phyloP scores from a whole-genome alignment of 768 basidiomycete species.

The Xerocomus brunneocitrinus region DNA sequence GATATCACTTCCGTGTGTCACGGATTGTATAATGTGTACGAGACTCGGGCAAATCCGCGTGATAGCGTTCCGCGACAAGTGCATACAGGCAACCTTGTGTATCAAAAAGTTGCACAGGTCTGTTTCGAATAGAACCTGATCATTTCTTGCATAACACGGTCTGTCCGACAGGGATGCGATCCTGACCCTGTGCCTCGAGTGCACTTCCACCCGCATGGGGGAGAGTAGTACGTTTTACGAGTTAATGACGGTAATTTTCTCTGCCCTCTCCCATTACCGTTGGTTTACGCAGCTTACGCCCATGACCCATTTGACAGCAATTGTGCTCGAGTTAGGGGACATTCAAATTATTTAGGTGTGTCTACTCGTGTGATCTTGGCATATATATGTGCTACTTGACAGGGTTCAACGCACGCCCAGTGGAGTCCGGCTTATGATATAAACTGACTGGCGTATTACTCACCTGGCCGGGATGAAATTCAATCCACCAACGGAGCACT shows the following conservation, averaged over 20 bases:
- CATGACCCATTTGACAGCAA: constrained; percentile 24
- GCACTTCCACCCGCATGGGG: constrained; percentile 26
- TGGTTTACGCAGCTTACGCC: constrained; percentile 22
- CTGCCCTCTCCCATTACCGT: constrained; percentile 8
- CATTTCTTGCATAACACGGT: constrained; percentile 1
- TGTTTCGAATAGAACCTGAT: constrained; percentile 19
- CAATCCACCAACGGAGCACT: constrained; percentile 32
- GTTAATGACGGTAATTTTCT: constrained; percentile 2
- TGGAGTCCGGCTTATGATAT: constrained; percentile 10
- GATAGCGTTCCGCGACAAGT: constrained; percentile 23
- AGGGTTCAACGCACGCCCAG: constrained; percentile 26
- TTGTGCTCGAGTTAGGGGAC: constrained; percentile 21
- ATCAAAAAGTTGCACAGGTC: constrained; percentile 35
- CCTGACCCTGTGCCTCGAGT: constrained; percentile 28
- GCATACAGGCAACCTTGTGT: constrained; percentile 33
- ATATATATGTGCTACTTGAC: constrained; percentile 2
- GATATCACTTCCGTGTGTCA: constrained; percentile 21
- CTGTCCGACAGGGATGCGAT: constrained; percentile 12
- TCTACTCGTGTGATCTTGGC: constrained; percentile 9
- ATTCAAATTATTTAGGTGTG: constrained; percentile 32
- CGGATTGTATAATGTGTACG: constrained; percentile 23
- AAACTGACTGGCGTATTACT: constrained; percentile 17
- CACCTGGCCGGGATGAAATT: constrained; percentile 35
- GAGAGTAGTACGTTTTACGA: constrained; percentile 34
- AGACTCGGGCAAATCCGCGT: constrained; percentile 25